Evolutionary conservation across 2,329 filamentous ascomycete genomes (phyloP), one percentile per base, ranked within the genome.

Genomic region (Rhinocladiella mackenziei): DNA sequence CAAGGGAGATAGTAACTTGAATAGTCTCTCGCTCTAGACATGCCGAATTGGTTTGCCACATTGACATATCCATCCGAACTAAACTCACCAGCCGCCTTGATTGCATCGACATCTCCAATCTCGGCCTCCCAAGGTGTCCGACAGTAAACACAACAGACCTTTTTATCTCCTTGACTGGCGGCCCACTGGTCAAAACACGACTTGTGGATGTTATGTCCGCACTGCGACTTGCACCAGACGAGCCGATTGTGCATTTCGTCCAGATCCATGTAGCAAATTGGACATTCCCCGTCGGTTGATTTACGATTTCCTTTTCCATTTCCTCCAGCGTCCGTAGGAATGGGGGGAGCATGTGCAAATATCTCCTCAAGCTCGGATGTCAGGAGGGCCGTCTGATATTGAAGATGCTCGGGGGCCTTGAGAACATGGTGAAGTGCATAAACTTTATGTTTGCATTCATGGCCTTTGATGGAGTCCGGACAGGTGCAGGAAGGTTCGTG

Each of bases 201-300:
- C 46, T 72, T 71, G 58, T 81, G 77, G n/a, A 81, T 63, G 54
- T 81, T 81, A 60, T 82, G 80, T 13, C 78, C 79, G 53, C 80
- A 83, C 2, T 73, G 68, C 1, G 72, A 71, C 56, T 74, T 74
- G 62, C 80, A 83, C 70, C 77, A 83, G 7, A 77, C 62, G 5
- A 73, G 69, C 3, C 72, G 66, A 43, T 74, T 64, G 8, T 66
- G 66, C 15, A 43, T 30, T 1, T 68, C 58, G 18, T 73, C 66
- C 39, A 79, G 71, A 38, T 77, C 73, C 63, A 72, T 74, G 58
- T 76, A 78, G 60, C 80, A 83, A 50, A 83, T 77, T 0, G 78
- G 76, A 55, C 80, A 83, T 48, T 81, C 77, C 15, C 77, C 79
- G 39, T 80, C 75, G 23, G 81, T 61, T 1, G 75, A 65, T 55